Conservation (phyloP, 129 eudicot species). For the Saposhnikovia divaricata region DNA sequence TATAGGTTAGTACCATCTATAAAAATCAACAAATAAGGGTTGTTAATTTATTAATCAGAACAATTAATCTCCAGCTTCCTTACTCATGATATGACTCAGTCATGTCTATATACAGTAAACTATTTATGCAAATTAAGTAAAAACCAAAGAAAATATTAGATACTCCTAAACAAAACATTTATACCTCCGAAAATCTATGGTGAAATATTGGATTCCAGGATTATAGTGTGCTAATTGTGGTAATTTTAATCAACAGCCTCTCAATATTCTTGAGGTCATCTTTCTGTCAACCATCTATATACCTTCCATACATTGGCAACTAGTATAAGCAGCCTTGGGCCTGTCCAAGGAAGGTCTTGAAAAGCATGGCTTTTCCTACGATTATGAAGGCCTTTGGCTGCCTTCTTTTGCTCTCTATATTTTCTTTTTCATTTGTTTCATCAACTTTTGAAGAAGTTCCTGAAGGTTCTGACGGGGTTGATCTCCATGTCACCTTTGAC, state of each 20-base stretch:
- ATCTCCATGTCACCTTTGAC: slow-evolving; percentile 25
- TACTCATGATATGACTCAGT: neutral
- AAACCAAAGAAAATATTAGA: neutral
- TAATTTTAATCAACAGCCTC: slow-evolving; percentile 10
- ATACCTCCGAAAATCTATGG: slow-evolving; percentile 21
- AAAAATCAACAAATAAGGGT: neutral
- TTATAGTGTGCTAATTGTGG: slow-evolving; percentile 20
- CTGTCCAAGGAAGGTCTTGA: slow-evolving; percentile 22
- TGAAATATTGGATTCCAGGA: slow-evolving; percentile 15
- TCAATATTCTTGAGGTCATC: slow-evolving; percentile 20
- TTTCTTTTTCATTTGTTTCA: slow-evolving; percentile 21
- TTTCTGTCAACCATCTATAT: slow-evolving; percentile 27
- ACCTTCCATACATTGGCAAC: slow-evolving; percentile 15
- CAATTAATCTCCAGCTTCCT: neutral
- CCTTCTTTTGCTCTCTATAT: slow-evolving; percentile 29
- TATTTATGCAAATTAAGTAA: neutral
- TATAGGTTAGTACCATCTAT: neutral
- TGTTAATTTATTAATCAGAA: neutral
- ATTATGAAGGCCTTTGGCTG: slow-evolving; percentile 54
- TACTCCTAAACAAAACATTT: neutral
- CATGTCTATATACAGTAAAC: neutral
- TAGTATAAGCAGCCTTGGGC: slow-evolving; percentile 54
- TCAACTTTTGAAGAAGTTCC: slow-evolving; percentile 23
- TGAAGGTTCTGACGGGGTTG: slow-evolving; percentile 27
- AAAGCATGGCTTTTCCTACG: slow-evolving; percentile 28